Evolutionary conservation across 2,329 filamentous ascomycete genomes (phyloP), one percentile per base, ranked within the genome.

Genomic region (Teratosphaeria destructans): DNA sequence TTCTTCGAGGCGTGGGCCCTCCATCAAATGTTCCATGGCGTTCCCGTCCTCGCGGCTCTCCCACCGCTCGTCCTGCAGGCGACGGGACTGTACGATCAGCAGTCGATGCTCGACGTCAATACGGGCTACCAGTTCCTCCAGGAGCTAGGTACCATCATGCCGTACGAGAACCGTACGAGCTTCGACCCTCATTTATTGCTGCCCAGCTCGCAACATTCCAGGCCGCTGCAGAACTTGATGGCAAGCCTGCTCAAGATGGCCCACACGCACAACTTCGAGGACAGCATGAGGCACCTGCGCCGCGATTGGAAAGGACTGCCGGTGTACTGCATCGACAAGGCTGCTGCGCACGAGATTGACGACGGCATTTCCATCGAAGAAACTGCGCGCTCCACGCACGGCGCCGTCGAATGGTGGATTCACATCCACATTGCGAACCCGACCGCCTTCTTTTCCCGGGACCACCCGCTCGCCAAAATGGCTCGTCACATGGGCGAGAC

Each of bases 351-450:
- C 32, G 85, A 93, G 65, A 87, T 94, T 60, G 89, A 95, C 65
- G 89, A 95, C 69, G 89, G 86, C 1, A 74, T 95, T 8, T 93
- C 89, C 0, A 68, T 94, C 7, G 56, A 57, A 37, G 79, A 87
- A 14, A 47, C 35, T 10, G 43, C 16, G 19, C 43, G 43, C 43
- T 19, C 43, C 23, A 47, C 55, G 26, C 26, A 54, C n/a, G 27
- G 34, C 34, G 55, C 27, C 19, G 12, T 19, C 14, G 27, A 57
- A 64, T 84, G 82, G 67, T 94, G 89, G 89, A 77, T 93, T 34
- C 88, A 91, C 68, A 74, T 90, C 35, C 89, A 94, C 70, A 81
- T 88, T 52, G 89, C 90, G 14, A 90, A 94, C 67, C 89, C 89
- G 8, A 86, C 87, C 2, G 88, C 89, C 5, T 82, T 83, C 60